These are phyloP conservation scores for Tylopilus intermedius DNA, from an alignment of 768 basidiomycete genomes.

Conservation along the genomic window DNA sequence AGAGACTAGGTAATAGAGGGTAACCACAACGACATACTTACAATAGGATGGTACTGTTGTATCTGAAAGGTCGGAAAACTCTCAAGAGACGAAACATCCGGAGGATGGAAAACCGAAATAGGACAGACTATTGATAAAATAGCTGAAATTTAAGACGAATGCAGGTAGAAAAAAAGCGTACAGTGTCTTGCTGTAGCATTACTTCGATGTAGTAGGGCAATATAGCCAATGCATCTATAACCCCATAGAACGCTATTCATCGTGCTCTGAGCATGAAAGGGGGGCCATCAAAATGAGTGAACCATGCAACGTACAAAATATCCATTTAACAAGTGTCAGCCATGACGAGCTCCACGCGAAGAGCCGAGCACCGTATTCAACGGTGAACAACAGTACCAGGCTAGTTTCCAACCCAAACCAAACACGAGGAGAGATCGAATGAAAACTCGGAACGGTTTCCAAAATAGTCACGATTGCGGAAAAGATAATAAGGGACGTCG, in stretches of 20 bases:
- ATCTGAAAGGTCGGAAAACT: slow-evolving; percentile 85
- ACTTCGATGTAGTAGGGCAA: slow-evolving; percentile 88
- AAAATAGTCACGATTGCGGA: slow-evolving; percentile 74
- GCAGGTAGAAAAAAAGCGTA: slow-evolving; percentile 32
- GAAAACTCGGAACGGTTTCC: slow-evolving; percentile 76
- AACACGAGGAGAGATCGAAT: slow-evolving; percentile 58
- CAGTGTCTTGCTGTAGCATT: slow-evolving; percentile 78
- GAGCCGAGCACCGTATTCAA: slow-evolving; percentile 73
- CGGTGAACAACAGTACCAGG: slow-evolving; percentile 78
- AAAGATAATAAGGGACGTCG: slow-evolving; percentile 66
- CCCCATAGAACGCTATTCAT: slow-evolving; percentile 68
- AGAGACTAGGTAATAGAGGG: neutral
- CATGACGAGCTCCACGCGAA: slow-evolving; percentile 72
- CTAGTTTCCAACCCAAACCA: slow-evolving; percentile 90
- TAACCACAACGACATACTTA: slow-evolving; percentile 35
- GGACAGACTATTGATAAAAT: slow-evolving; percentile 50
- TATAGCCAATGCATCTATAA: slow-evolving; percentile 82
- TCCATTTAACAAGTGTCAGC: slow-evolving; percentile 59
- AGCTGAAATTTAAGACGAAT: neutral
- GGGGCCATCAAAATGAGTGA: neutral
- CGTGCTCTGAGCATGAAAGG: neutral
- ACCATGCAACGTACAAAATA: slow-evolving; percentile 48
- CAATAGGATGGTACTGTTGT: slow-evolving; percentile 79
- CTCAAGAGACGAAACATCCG: slow-evolving; percentile 85
- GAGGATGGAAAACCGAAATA: slow-evolving; percentile 88